phyloP scores from a whole-genome alignment of 1,139 yeast species.

The Yamadazyma conglobata region DNA sequence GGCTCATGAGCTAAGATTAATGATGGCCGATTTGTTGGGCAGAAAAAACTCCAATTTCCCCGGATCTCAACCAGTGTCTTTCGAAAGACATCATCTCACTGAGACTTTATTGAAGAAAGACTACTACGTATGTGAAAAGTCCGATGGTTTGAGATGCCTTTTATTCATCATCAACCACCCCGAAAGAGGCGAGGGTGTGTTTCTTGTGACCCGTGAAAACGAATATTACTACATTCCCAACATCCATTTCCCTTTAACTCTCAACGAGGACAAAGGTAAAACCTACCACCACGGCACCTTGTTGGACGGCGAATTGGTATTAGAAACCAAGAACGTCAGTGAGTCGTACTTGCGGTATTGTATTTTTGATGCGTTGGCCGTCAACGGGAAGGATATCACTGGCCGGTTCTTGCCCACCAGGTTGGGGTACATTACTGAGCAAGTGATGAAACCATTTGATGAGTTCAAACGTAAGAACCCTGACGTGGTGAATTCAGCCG shows the following conservation, averaged over 20 bases:
- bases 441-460: slow-evolving; percentile 78
- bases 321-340: slow-evolving; percentile 52
- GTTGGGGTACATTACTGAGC: slow-evolving; percentile 81
- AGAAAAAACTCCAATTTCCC: slow-evolving; percentile 57
- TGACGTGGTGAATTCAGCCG: slow-evolving; percentile 58
- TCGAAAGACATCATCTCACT: slow-evolving; percentile 68
- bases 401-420: slow-evolving; percentile 74
- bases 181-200: slow-evolving; percentile 69
- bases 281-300: slow-evolving; percentile 81
- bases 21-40: slow-evolving; percentile 67
- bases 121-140: slow-evolving; percentile 91
- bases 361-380: slow-evolving; percentile 87
- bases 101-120: slow-evolving; percentile 55
- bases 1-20: slow-evolving; percentile 60
- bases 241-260: slow-evolving; percentile 70
- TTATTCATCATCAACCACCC: slow-evolving; percentile 67
- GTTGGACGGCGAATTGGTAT: slow-evolving; percentile 83
- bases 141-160: slow-evolving; percentile 87
- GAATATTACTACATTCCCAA: slow-evolving; percentile 79
- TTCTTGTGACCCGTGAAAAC: slow-evolving; percentile 78
- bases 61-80: slow-evolving; percentile 95
- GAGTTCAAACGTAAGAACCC: slow-evolving; percentile 67
- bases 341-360: slow-evolving; percentile 62
- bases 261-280: slow-evolving; percentile 46
- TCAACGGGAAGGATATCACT: slow-evolving; percentile 70